Percentiles rank a stretch among this genome's conserved stretches.
These are phyloP conservation scores for Cladophialophora carrionii DNA, from an alignment of 2,329 filamentous ascomycete species.

Conservation along the genomic window DNA sequence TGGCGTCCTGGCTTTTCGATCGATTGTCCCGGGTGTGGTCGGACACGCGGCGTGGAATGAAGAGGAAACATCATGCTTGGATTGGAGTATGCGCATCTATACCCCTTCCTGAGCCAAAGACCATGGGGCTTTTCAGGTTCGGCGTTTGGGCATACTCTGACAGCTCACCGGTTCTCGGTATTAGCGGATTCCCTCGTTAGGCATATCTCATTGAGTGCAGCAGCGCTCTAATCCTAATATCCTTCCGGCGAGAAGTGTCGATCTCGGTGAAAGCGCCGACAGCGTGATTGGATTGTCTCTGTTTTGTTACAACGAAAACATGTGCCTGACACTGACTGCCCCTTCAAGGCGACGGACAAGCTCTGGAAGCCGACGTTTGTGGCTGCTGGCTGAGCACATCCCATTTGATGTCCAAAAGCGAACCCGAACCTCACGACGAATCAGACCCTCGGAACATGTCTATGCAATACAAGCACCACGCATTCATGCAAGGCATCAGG, in stretches of 20 bases:
- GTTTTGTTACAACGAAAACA: neutral
- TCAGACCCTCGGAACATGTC: neutral
- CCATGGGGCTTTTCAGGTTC: neutral
- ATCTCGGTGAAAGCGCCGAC: neutral
- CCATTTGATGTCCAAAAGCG: neutral
- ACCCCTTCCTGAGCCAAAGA: constrained; percentile 3
- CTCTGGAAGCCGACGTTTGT: neutral
- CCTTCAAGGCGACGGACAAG: neutral
- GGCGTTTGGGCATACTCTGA: constrained; percentile 7
- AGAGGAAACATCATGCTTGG: neutral
- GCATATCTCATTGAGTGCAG: neutral
- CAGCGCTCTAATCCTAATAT: constrained; percentile 10
- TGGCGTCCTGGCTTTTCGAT: constrained; percentile 12
- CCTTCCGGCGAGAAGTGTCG: neutral
- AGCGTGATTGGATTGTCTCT: neutral
- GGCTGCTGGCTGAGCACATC: neutral
- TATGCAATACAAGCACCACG: neutral
- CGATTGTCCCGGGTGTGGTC: constrained; percentile 1
- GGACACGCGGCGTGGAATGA: neutral
- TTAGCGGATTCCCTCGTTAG: neutral
- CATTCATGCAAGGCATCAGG: neutral
- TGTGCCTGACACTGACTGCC: neutral
- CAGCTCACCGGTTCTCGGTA: neutral
- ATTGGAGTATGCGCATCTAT: constrained; percentile 5
- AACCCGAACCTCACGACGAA: neutral